Conservation (phyloP, 2,329 filamentous ascomycete genomes). For the Furcasterigmium sp. region DNA sequence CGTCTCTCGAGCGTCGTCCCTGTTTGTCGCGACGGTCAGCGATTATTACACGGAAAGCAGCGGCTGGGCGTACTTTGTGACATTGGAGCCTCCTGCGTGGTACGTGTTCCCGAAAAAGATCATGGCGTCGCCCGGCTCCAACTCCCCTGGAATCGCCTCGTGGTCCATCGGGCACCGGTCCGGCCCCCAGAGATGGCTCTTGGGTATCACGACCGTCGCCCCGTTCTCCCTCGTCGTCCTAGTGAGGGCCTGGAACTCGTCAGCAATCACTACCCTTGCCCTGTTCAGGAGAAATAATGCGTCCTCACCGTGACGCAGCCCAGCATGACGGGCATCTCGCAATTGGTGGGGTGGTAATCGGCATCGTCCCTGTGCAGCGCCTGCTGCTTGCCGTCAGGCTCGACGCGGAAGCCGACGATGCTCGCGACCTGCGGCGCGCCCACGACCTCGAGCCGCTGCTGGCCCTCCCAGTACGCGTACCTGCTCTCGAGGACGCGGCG, state of each 20-base stretch:
- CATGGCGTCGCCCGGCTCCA: constrained; percentile 32
- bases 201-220: constrained; percentile 33
- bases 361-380: constrained; percentile 30
- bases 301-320: constrained; percentile 22
- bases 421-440: constrained; percentile 29
- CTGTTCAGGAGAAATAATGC: constrained; percentile 1
- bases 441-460: constrained; percentile 21
- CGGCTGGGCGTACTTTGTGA: constrained; percentile 16
- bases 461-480: constrained; percentile 29
- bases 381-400: constrained; percentile 32
- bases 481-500: constrained; percentile 26
- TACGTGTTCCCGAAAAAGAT: constrained; percentile 33
- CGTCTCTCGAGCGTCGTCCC: constrained; percentile 21
- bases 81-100: constrained; percentile 33
- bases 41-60: not conserved
- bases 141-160: constrained; percentile 31
- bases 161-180: constrained; percentile 27
- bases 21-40: not conserved
- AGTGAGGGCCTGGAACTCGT: constrained; percentile 19
- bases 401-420: constrained; percentile 30
- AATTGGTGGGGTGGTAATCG: constrained; percentile 21
- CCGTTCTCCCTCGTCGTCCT: constrained; percentile 35
- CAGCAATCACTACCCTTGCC: not conserved
- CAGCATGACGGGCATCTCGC: constrained; percentile 29
- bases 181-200: constrained; percentile 32